Base-by-base conservation (phyloP, 2,329 filamentous ascomycete species). In the Fusarium incarnatum region DNA sequence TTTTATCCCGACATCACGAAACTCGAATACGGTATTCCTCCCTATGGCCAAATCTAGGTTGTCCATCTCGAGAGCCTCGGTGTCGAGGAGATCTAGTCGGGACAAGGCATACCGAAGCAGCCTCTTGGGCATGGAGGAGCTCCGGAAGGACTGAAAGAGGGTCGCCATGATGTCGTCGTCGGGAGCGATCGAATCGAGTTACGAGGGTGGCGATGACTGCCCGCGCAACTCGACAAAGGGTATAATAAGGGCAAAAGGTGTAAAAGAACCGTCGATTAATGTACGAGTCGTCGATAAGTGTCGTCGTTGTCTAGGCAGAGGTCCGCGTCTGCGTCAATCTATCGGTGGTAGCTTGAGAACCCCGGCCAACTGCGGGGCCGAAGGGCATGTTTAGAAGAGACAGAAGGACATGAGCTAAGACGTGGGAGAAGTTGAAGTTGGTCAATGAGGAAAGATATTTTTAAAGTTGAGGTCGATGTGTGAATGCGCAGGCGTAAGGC, bases 51-150 rank as follows among this genome's bases (percentile, higher is more conserved):
- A 88, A 73, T 97, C 94, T 68, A 98, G 83, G 72, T 94, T 93
- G 70, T 96, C 94, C 67, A 96, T 86, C 76, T 98, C 92, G 72
- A 98, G 84, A 15, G 92, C 91, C 77, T 97, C 92, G 60, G 93
- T 92, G 76, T 98, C 96, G 64, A 99, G 88, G 58, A 98, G 86
- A 73, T 97, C 94, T 63, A 97, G 86, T 61, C 91, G 90, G 25
- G 92, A 91, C 44, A 99, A 84, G 52, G 91, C 93, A 83, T 96
- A 97, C 73, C 93, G 91, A 71, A 98, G 87, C 75, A 98, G 86
- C 79, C 92, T 90, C 86, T 96, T 97, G 82, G 94, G 93, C 85
- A 97, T 93, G 73, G 89, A 92, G 69, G 94, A 88, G 79, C 81
- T 85, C 75, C 84, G 82, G 75, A 89, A 88, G 61, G 85, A 86